Evolutionary conservation across 257 asterid species (phyloP).

Genomic region (Solanum ossicruentum): DNA sequence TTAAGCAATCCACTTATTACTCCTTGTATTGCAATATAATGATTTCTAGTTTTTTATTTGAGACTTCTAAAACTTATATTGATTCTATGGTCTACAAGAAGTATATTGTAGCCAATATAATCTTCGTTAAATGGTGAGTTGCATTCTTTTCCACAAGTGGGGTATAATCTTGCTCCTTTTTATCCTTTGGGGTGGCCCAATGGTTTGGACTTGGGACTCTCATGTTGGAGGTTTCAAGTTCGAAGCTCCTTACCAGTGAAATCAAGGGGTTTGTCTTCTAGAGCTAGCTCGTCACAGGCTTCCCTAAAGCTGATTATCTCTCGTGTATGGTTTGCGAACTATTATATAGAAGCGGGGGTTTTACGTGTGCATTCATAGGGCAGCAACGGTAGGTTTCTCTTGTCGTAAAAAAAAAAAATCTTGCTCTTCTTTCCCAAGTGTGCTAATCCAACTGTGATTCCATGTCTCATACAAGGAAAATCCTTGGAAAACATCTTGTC

Average conservation of each 20-base stretch:
- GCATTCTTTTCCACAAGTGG: background rate
- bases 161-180: background rate
- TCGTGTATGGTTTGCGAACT: too few relatives aligned
- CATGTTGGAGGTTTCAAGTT: too few relatives aligned
- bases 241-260: too few relatives aligned
- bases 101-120: background rate
- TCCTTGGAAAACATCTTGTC: background rate
- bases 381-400: too few relatives aligned
- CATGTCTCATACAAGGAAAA: background rate
- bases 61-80: background rate
- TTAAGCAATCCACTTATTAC: background rate
- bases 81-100: background rate
- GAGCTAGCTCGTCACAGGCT: too few relatives aligned
- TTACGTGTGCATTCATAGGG: too few relatives aligned
- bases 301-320: too few relatives aligned
- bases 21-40: background rate
- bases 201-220: too few relatives aligned
- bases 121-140: background rate
- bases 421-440: background rate
- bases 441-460: background rate
- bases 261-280: too few relatives aligned
- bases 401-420: background rate
- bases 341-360: too few relatives aligned
- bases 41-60: background rate
- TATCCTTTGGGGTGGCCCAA: too few relatives aligned